These are phyloP conservation scores for Amphicarpaea edgeworthii DNA, from an alignment of 306 rosid genomes.

Conservation along the genomic window DNA sequence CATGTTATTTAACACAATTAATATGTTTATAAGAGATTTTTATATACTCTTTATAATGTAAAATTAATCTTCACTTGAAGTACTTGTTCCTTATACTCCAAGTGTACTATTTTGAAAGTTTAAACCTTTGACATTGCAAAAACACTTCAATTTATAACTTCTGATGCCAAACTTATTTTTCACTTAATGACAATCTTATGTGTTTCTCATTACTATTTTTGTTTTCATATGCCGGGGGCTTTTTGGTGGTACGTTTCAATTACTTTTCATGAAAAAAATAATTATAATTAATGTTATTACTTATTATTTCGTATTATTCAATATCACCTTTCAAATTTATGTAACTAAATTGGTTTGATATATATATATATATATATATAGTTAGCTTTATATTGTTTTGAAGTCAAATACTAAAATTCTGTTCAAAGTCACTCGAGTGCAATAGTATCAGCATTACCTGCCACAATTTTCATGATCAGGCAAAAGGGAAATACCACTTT, in stretches of 20 bases:
- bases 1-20: not conserved
- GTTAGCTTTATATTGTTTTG: conserved; percentile 6
- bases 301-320: not conserved
- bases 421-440: conserved; percentile 41
- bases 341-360: conserved; percentile 12
- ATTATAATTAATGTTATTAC: not conserved
- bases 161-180: not conserved
- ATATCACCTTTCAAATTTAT: not conserved
- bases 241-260: not conserved
- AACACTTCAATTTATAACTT: not conserved
- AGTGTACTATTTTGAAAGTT: not conserved
- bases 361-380: too few relatives aligned
- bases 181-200: not conserved
- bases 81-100: not conserved
- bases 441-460: conserved; percentile 43
- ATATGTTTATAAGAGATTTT: not conserved
- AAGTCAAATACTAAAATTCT: conserved; percentile 28
- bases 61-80: not conserved
- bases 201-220: not conserved
- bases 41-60: not conserved
- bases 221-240: not conserved
- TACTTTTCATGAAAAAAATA: not conserved
- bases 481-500: conserved; percentile 58
- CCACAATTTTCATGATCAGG: conserved; percentile 45
- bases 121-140: not conserved